Conservation (phyloP, 345 rosid genomes). For the Murraya koenigii region DNA sequence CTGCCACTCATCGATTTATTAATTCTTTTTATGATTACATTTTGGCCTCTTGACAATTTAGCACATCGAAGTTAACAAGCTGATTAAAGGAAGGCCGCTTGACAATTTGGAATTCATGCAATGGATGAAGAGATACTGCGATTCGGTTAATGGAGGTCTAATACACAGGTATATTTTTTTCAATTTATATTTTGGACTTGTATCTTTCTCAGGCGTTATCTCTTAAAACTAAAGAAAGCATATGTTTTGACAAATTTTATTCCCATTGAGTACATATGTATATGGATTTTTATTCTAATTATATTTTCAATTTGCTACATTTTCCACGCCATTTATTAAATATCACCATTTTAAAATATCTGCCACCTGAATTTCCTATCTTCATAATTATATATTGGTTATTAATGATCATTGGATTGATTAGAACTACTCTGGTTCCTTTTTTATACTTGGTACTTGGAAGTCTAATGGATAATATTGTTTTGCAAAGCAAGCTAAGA, state of each 20-base stretch:
- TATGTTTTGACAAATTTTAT: not conserved
- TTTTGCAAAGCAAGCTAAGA: not conserved
- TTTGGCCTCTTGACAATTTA: conserved; percentile 11
- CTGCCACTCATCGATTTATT: not conserved
- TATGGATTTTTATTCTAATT: too few species aligned
- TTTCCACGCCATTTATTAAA: not conserved
- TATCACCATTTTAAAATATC: not conserved
- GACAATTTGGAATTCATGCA: conserved; percentile 98
- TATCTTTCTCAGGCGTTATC: not conserved
- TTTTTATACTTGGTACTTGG: not conserved
- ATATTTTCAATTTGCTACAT: too few species aligned
- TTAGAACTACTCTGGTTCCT: not conserved
- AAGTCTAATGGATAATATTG: not conserved
- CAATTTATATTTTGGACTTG: too few species aligned
- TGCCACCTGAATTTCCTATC: not conserved
- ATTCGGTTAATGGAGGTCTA: conserved; percentile 69
- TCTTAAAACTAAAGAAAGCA: not conserved
- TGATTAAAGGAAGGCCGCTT: conserved; percentile 92
- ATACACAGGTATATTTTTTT: conserved; percentile 41
- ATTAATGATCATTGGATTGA: not conserved
- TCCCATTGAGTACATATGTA: too few species aligned
- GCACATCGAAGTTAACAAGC: conserved; percentile 92
- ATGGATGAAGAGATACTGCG: conserved; percentile 97
- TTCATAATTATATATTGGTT: too few species aligned
- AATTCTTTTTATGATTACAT: not conserved